Evolutionary conservation across 139 green algal species (phyloP), one percentile per base, ranked within the genome.

Genomic region (Chlorella sp.): DNA sequence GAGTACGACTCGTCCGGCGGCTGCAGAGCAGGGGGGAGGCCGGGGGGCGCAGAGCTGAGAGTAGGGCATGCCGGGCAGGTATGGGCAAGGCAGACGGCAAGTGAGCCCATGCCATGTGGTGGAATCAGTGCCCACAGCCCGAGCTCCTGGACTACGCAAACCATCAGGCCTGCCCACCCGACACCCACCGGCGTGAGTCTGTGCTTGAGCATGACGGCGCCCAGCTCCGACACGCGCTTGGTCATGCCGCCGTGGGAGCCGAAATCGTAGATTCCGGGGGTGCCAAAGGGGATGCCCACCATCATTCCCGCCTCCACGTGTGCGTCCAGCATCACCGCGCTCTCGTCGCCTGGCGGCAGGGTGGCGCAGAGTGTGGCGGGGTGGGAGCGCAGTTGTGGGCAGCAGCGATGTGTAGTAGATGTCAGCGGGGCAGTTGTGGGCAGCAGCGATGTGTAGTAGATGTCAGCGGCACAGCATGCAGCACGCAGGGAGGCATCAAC

Each of bases 1-100:
- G 90, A 96, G 94, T 99, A 99, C 20, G 92, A 92, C 80, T 98
- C 96, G 73, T 98, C 93, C 0, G 97, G 97, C 2, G 97, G 97
- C 24, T 83, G 77, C 77, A 60, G 24, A 17, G 54, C 41, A 67
- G 5, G 3, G n/a, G 73, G 73, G 20, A 51, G 69, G 36, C 38
- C n/a, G 69, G 38, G 7, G 38, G 3, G 11, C 46, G 46, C 8
- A 54, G 11, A 46, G 16, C 9, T 43, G 32, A 19, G 43, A 32
- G 32, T 6, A 34, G 60, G 60, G 26, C 1, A 24, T 17, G 60
- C 2, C 26, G 60, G 17, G 26, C 19, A 24, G 58, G 17, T 9
- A 36, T 34, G 26, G 56, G 56, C 56, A 65, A n/a, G n/a, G n/a
- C n/a, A n/a, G n/a, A n/a, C n/a, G n/a, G n/a, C n/a, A n/a, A n/a